Percentiles rank a stretch among this genome's conserved stretches.
phyloP scores from a whole-genome alignment of 257 asterid species.

The Capsicum baccatum region DNA sequence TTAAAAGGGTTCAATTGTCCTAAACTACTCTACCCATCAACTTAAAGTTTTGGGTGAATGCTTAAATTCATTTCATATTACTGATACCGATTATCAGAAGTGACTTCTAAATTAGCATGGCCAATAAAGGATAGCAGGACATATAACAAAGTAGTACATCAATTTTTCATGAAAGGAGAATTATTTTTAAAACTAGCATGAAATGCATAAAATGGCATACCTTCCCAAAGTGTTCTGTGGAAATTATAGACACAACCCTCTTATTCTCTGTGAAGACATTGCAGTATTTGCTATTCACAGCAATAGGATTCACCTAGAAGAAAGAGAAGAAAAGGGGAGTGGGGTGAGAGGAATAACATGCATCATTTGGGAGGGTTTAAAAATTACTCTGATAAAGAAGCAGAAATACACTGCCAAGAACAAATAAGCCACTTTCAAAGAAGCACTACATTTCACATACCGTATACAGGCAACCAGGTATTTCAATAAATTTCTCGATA shows the following conservation, averaged over 20 bases:
- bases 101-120: conserved; percentile 19
- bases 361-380: conserved; percentile 37
- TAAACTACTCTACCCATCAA: background rate
- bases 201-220: conserved; percentile 49
- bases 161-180: background rate
- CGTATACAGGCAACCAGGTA: conserved; percentile 97
- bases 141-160: background rate
- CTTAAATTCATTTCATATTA: conserved; percentile 3
- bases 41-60: conserved; percentile 9
- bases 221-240: conserved; percentile 92
- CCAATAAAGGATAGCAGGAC: background rate
- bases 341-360: conserved; percentile 27
- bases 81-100: background rate
- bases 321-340: conserved; percentile 17
- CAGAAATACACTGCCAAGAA: conserved; percentile 15
- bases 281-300: conserved; percentile 99
- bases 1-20: background rate
- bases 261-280: conserved; percentile 98
- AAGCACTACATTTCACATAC: conserved; percentile 47
- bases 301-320: conserved; percentile 95
- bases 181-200: background rate
- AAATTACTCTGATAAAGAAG: conserved; percentile 32
- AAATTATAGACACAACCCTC: conserved; percentile 78
- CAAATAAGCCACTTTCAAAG: background rate
- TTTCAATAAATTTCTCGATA: conserved; percentile 75